Evolutionary conservation across 345 rosid species (phyloP).

Genomic region (Eucalyptus dawsonii): DNA sequence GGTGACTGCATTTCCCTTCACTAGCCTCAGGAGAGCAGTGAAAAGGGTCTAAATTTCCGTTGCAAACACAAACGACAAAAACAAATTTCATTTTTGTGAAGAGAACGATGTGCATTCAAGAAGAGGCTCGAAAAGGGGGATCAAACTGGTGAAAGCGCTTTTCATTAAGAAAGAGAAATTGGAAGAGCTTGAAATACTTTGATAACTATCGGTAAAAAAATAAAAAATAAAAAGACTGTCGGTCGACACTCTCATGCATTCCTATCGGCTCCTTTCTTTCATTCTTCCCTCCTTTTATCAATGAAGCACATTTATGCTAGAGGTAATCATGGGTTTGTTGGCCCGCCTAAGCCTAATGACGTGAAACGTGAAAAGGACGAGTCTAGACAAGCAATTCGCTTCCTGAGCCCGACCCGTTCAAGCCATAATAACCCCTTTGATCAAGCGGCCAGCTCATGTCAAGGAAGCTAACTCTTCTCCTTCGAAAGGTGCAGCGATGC

Average conservation of each 20-base stretch:
- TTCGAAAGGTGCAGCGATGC: not conserved
- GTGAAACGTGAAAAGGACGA: not conserved
- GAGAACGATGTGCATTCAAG: too few species aligned
- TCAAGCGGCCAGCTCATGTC: not conserved
- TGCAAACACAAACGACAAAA: not conserved
- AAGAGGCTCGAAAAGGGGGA: not conserved
- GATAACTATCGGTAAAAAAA: not conserved
- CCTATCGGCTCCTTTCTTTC: not conserved
- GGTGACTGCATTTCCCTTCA: not conserved
- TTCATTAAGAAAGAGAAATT: not conserved
- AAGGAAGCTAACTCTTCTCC: not conserved
- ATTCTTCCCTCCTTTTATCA: not conserved
- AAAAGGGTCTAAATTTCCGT: not conserved
- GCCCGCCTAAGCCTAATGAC: not conserved
- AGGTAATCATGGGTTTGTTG: not conserved
- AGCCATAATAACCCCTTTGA: not conserved
- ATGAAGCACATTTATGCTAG: not conserved
- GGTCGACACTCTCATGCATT: not conserved
- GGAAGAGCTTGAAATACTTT: not conserved
- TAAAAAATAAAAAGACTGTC: accelerated
- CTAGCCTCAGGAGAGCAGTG: not conserved
- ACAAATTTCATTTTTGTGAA: too few species aligned
- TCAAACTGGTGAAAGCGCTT: not conserved
- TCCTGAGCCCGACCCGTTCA: not conserved
- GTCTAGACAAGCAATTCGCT: not conserved